Conservation (phyloP, 306 rosid species). For the Cucurbita ficifolia region DNA sequence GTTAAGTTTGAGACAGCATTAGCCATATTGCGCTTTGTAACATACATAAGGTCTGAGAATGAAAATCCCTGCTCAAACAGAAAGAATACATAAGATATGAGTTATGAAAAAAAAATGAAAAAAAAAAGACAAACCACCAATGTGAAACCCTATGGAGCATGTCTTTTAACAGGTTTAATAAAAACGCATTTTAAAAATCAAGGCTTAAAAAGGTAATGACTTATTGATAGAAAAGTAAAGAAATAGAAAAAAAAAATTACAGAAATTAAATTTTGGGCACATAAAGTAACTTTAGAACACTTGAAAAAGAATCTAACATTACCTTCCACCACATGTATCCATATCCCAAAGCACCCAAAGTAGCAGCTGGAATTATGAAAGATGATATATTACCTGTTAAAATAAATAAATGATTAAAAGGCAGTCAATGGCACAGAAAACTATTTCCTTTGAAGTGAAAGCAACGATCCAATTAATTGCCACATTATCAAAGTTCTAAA, state of each 20-base stretch:
- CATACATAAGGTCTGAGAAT: slow-evolving; percentile 88
- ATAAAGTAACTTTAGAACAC: not conserved
- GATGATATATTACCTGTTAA: slow-evolving; percentile 56
- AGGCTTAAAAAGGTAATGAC: not conserved
- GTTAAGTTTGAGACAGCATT: slow-evolving; percentile 73
- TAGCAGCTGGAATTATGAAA: slow-evolving; percentile 64
- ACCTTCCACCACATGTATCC: slow-evolving; percentile 99
- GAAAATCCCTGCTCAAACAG: slow-evolving; percentile 53
- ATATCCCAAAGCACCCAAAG: slow-evolving; percentile 71
- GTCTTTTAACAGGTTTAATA: not conserved
- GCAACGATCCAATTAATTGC: not conserved
- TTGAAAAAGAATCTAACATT: not conserved
- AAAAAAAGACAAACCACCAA: not conserved
- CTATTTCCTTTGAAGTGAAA: not conserved
- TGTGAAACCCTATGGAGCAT: not conserved
- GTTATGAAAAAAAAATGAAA: not conserved
- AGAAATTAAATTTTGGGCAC: not conserved
- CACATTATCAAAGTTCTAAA: not conserved
- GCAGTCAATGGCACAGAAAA: not conserved
- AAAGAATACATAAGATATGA: slow-evolving; percentile 1
- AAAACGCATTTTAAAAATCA: not conserved
- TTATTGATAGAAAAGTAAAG: slow-evolving; percentile 4
- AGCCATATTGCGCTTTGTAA: slow-evolving; percentile 76
- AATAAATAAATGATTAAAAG: not conserved
- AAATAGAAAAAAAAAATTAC: not conserved